phyloP scores from a whole-genome alignment of 306 rosid species.

The Spatholobus suberectus region DNA sequence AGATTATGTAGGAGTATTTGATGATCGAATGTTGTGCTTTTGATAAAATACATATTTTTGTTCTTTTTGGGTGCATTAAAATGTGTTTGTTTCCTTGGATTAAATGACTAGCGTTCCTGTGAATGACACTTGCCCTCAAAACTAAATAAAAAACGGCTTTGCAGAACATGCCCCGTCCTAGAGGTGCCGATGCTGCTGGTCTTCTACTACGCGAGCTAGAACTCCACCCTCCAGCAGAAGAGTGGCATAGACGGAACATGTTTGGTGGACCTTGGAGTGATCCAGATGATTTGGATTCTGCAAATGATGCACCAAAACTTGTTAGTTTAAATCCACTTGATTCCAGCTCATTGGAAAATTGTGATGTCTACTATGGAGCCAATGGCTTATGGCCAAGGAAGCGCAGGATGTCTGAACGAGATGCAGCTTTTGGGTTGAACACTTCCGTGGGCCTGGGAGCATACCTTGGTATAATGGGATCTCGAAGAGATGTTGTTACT shows the following conservation, averaged over 20 bases:
- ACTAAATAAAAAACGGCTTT: constrained; percentile 31
- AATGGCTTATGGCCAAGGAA: constrained; percentile 88
- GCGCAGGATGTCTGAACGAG: constrained; percentile 96
- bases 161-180: constrained; percentile 95
- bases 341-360: constrained; percentile 67
- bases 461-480: constrained; percentile 99
- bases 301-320: constrained; percentile 68
- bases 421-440: constrained; percentile 97
- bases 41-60: constrained; percentile 1
- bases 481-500: constrained; percentile 95
- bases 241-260: constrained; percentile 93
- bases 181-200: constrained; percentile 98
- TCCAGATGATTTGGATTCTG: constrained; percentile 61
- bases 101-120: background rate
- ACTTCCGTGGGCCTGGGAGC: constrained; percentile 87
- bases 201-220: constrained; percentile 91
- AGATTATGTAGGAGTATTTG: constrained; percentile 3
- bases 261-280: constrained; percentile 92
- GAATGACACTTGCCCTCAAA: background rate
- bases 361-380: constrained; percentile 64
- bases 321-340: constrained; percentile 65
- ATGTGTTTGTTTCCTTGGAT: background rate
- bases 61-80: constrained; percentile 29
- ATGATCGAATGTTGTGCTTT: constrained; percentile 1
- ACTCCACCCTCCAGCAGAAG: constrained; percentile 97